Percentiles rank a stretch among this genome's conserved stretches.
Evolutionary conservation across 2,329 filamentous ascomycete species (phyloP).

Genomic region (Colletotrichum tanaceti): DNA sequence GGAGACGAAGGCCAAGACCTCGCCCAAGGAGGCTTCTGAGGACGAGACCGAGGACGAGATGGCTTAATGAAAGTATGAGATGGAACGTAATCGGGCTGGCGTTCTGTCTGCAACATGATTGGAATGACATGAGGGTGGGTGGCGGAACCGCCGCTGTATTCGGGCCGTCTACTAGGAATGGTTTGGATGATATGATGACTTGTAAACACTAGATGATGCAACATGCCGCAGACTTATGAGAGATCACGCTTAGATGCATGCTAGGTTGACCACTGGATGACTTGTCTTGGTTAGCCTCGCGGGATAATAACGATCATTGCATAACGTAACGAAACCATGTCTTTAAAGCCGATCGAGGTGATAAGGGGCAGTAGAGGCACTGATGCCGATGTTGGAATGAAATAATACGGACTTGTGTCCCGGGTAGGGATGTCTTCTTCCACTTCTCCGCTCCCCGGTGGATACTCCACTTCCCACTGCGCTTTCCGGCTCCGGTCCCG

Average conservation of each 20-base stretch:
- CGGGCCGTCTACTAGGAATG: conserved; percentile 3
- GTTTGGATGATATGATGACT: conserved; percentile 17
- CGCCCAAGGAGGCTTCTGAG: conserved; percentile 42
- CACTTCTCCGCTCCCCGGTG: background rate
- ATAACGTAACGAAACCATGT: background rate
- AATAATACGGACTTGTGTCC: background rate
- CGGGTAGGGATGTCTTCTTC: background rate
- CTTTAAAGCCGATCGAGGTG: background rate
- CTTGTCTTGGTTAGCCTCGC: background rate
- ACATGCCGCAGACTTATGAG: background rate
- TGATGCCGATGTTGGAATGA: no score
- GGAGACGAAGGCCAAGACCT: conserved; percentile 44
- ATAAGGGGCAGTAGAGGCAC: background rate
- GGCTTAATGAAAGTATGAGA: conserved; percentile 7
- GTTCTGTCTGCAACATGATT: conserved; percentile 11
- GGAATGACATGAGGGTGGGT: background rate
- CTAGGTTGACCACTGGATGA: background rate
- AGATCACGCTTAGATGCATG: conserved; percentile 1
- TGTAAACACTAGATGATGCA: conserved; percentile 16
- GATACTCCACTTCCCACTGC: background rate
- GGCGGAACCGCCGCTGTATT: background rate
- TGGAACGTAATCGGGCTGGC: background rate
- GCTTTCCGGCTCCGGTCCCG: background rate
- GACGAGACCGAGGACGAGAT: conserved; percentile 20
- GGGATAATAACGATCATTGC: background rate